Evolutionary conservation across 768 basidiomycete genomes (phyloP).

Genomic region (Exsudoporus frostii): DNA sequence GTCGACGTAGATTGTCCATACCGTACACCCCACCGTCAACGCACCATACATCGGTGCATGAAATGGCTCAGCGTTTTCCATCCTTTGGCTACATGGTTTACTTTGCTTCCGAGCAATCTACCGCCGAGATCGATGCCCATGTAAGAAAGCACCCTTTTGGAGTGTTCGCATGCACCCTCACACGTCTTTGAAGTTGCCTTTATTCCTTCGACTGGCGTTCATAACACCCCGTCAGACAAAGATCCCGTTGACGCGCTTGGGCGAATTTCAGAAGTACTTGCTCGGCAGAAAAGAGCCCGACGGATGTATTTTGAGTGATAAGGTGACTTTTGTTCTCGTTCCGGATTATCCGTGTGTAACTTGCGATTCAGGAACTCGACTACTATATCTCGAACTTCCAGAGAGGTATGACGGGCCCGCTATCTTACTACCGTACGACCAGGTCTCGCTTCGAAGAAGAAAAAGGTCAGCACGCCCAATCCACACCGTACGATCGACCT

Average conservation of each 20-base stretch:
- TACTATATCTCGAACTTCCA: constrained; percentile 47
- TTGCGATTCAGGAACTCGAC: constrained; percentile 47
- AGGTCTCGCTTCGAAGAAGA: constrained; percentile 68
- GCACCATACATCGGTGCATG: constrained; percentile 47
- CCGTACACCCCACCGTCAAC: constrained; percentile 62
- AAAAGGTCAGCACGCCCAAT: constrained; percentile 24
- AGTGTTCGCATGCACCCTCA: neutral
- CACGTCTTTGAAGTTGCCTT: constrained; percentile 28
- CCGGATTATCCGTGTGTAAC: neutral
- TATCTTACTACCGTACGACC: constrained; percentile 75
- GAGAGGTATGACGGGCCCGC: constrained; percentile 60
- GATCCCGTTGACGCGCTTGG: neutral
- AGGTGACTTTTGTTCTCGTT: constrained; percentile 10
- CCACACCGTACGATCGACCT: neutral
- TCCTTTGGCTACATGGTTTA: constrained; percentile 67
- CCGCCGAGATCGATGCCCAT: constrained; percentile 52
- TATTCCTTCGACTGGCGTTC: constrained; percentile 18
- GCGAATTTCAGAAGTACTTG: constrained; percentile 10
- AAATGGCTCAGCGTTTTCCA: constrained; percentile 50
- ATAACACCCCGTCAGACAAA: neutral
- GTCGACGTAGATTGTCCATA: constrained; percentile 51
- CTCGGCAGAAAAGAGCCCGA: constrained; percentile 2
- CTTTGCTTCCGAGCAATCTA: constrained; percentile 52
- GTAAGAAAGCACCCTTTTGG: constrained; percentile 34
- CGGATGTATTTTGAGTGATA: constrained; percentile 17